Percentiles rank a stretch among this genome's conserved stretches.
Evolutionary conservation across 2,329 filamentous ascomycete species (phyloP).

Genomic region (Graphilbum sp.): DNA sequence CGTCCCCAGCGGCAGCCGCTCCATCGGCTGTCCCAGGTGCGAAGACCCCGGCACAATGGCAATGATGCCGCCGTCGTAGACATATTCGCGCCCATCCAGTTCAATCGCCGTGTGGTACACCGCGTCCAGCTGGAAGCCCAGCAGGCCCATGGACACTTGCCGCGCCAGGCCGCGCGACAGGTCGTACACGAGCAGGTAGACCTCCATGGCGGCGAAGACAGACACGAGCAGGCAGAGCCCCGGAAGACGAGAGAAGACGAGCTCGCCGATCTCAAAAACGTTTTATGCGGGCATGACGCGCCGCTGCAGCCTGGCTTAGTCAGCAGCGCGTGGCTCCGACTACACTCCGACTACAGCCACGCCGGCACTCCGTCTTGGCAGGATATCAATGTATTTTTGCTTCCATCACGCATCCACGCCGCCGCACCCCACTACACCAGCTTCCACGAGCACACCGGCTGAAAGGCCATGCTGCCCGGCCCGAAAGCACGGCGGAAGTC

Average conservation of each 20-base stretch:
- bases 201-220: constrained; percentile 39
- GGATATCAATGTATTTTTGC: too few species aligned
- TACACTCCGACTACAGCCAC: too few species aligned
- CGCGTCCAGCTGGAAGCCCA: constrained; percentile 60
- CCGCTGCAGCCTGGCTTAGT: too few species aligned
- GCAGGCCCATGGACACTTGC: constrained; percentile 33
- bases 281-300: too few species aligned
- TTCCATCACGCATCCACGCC: too few species aligned
- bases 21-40: constrained; percentile 72
- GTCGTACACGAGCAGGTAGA: constrained; percentile 65
- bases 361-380: too few species aligned
- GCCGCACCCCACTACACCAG: constrained; percentile 23
- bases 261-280: too few species aligned
- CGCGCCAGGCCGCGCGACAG: constrained; percentile 46
- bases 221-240: too few species aligned
- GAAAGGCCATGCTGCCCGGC: constrained; percentile 26
- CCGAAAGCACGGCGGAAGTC: constrained; percentile 28
- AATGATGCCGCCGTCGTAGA: constrained; percentile 79
- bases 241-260: too few species aligned
- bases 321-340: too few species aligned
- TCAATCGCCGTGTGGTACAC: constrained; percentile 92
- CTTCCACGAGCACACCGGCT: constrained; percentile 31
- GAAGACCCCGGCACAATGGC: constrained; percentile 65
- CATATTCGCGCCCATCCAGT: constrained; percentile 69
- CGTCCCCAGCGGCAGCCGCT: constrained; percentile 55